Percentiles rank a stretch among this genome's conserved stretches.
These are phyloP conservation scores for Apophysomyces trapeziformis DNA, from an alignment of 371 early-diverging fungal species.

Conservation along the genomic window DNA sequence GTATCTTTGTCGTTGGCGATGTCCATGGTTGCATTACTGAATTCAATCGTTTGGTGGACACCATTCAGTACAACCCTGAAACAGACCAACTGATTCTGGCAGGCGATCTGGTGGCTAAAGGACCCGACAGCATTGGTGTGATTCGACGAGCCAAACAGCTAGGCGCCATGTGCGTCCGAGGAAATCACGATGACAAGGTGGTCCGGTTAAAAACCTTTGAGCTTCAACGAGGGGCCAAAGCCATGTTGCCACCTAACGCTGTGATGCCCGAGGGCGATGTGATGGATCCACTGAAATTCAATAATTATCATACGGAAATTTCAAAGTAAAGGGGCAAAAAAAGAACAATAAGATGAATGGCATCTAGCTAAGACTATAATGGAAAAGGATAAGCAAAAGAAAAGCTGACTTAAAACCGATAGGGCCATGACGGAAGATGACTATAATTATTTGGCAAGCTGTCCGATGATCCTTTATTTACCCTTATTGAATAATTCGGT, in stretches of 20 bases:
- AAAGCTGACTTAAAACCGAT: not conserved
- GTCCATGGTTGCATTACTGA: constrained; percentile 70
- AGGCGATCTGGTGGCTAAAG: constrained; percentile 74
- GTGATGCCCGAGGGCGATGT: constrained; percentile 42
- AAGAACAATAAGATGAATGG: not conserved
- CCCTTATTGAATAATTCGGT: constrained; percentile 58
- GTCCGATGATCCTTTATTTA: constrained; percentile 64
- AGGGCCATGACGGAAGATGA: constrained; percentile 54
- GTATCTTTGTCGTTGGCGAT: constrained; percentile 75
- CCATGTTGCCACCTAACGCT: constrained; percentile 31
- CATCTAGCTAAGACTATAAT: not conserved
- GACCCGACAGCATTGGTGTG: constrained; percentile 68
- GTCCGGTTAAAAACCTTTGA: constrained; percentile 62
- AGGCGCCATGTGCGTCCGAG: constrained; percentile 66
- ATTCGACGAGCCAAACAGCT: constrained; percentile 57
- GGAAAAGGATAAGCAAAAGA: not conserved
- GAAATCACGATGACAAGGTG: constrained; percentile 81
- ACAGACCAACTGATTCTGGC: constrained; percentile 66
- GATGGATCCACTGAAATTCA: constrained; percentile 44
- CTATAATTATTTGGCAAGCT: constrained; percentile 59
- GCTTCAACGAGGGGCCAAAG: constrained; percentile 23
- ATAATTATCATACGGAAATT: constrained; percentile 43
- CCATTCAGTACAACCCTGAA: constrained; percentile 42
- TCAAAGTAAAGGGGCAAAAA: constrained; percentile 39
- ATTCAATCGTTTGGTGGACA: constrained; percentile 51